Percentiles rank a stretch among this genome's conserved stretches.
phyloP scores from a whole-genome alignment of 345 rosid genomes.

The Acer negundo region DNA sequence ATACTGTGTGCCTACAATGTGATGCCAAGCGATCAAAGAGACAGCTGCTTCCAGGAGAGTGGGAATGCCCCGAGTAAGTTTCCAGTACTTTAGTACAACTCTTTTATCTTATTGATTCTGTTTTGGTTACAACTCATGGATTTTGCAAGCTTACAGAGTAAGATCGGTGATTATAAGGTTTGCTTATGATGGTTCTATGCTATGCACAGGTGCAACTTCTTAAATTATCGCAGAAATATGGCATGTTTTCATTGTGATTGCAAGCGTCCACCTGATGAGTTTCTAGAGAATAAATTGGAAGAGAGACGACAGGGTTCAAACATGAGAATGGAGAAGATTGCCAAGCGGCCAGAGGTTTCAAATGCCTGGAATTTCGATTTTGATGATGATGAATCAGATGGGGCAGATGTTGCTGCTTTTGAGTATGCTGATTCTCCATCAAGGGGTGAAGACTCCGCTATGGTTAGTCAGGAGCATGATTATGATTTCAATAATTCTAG shows the following conservation, averaged over 20 bases:
- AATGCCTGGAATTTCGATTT: conserved; percentile 97
- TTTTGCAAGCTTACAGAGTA: conserved; percentile 1
- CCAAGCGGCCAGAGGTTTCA: conserved; percentile 59
- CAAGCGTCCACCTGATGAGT: conserved; percentile 87
- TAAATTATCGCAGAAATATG: conserved; percentile 91
- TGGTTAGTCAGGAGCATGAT: conserved; percentile 28
- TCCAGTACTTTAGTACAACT: conserved; percentile 2
- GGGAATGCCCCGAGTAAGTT: conserved; percentile 99
- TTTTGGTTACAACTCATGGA: neutral
- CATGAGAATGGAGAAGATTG: conserved; percentile 44
- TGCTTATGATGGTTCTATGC: conserved; percentile 28
- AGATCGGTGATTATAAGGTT: neutral
- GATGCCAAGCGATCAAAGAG: conserved; percentile 98
- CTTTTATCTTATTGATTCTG: neutral
- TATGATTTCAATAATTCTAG: conserved; percentile 34
- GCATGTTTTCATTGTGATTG: conserved; percentile 97
- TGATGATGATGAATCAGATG: conserved; percentile 97
- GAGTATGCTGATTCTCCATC: conserved; percentile 74
- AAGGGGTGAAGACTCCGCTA: conserved; percentile 35
- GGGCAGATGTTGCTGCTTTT: conserved; percentile 92
- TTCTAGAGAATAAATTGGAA: conserved; percentile 55
- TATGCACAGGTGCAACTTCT: conserved; percentile 87
- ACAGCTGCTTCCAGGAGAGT: conserved; percentile 98
- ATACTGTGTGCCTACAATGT: conserved; percentile 87
- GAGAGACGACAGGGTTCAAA: conserved; percentile 49